These are phyloP conservation scores for Aspergillus hancockii DNA, from an alignment of 495 filamentous ascomycete genomes.

Conservation along the genomic window DNA sequence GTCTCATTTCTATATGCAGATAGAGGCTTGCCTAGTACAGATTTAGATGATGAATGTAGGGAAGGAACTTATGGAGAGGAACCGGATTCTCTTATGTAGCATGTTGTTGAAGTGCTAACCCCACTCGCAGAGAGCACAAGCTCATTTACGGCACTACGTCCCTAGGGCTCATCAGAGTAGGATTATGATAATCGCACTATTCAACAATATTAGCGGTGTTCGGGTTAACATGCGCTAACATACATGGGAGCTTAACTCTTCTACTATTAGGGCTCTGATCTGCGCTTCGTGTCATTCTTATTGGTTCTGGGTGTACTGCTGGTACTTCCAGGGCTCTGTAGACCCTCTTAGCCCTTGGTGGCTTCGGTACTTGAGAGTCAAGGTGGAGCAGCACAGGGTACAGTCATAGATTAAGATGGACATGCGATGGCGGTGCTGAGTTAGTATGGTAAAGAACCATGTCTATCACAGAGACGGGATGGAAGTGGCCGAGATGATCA, in stretches of 20 bases:
- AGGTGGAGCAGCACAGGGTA: background rate
- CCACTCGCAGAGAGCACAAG: background rate
- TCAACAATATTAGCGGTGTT: background rate
- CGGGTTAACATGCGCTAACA: background rate
- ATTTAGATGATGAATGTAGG: background rate
- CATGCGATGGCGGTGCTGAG: background rate
- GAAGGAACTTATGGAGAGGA: background rate
- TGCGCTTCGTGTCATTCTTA: background rate
- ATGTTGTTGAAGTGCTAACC: too few species aligned
- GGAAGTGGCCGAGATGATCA: background rate
- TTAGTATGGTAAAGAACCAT: background rate
- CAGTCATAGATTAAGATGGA: background rate
- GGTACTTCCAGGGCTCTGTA: background rate
- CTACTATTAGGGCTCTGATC: background rate
- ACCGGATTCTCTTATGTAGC: background rate
- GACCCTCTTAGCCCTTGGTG: background rate
- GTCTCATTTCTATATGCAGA: background rate
- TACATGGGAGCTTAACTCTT: background rate
- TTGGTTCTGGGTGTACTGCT: background rate
- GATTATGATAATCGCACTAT: background rate
- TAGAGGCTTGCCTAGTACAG: too few species aligned
- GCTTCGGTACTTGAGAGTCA: background rate
- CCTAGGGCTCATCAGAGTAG: background rate
- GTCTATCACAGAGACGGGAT: background rate
- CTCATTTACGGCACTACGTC: background rate